These are phyloP conservation scores for Pseudoturritis turrita DNA, from an alignment of 345 rosid genomes.

Conservation along the genomic window DNA sequence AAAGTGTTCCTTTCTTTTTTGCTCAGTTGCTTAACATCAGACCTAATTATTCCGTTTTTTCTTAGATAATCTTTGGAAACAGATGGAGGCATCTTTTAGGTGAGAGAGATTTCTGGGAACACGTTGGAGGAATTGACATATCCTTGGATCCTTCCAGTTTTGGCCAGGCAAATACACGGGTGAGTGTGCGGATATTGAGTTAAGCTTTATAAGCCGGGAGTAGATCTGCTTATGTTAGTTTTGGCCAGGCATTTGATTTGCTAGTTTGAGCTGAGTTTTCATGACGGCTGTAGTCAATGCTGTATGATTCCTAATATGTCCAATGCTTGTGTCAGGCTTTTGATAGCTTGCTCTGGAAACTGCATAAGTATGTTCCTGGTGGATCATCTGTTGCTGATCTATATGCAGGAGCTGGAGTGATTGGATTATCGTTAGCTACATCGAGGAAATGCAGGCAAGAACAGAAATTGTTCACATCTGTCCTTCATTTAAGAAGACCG, in stretches of 20 bases:
- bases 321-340: conserved; percentile 31
- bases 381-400: conserved; percentile 93
- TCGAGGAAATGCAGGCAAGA: conserved; percentile 84
- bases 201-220: background rate
- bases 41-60: background rate
- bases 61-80: conserved; percentile 84
- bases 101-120: conserved; percentile 92
- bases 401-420: conserved; percentile 96
- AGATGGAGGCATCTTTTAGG: conserved; percentile 97
- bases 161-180: conserved; percentile 93
- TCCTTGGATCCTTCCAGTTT: conserved; percentile 90
- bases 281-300: background rate
- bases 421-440: conserved; percentile 87
- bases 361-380: conserved; percentile 76
- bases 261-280: background rate
- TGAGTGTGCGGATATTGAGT: conserved; percentile 19
- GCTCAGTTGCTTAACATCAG: background rate
- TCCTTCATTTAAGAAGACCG: background rate
- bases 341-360: conserved; percentile 72
- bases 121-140: conserved; percentile 87
- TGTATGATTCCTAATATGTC: conserved; percentile 6
- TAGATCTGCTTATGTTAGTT: too few species aligned
- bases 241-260: background rate
- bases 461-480: background rate
- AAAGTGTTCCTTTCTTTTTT: background rate